These are phyloP conservation scores for Diaporthe destruens DNA, from an alignment of 2,329 filamentous ascomycete genomes.

Conservation along the genomic window DNA sequence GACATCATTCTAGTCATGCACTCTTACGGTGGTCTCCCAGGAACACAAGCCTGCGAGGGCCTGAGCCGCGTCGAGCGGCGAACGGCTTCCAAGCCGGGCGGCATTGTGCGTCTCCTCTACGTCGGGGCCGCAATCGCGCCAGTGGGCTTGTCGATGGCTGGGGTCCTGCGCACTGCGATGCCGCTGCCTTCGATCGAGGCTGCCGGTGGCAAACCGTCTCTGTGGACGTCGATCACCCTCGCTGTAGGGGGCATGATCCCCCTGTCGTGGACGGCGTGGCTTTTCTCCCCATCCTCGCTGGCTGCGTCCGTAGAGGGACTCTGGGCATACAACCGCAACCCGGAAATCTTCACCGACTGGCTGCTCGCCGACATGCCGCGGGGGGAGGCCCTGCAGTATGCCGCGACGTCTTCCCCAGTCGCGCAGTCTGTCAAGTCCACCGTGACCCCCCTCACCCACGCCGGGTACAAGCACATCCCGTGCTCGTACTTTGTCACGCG, in stretches of 20 bases:
- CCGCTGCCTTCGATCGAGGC: constrained; percentile 13
- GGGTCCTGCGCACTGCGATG: neutral
- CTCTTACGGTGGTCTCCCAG: neutral
- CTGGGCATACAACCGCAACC: constrained; percentile 2
- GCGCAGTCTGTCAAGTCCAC: constrained; percentile 19
- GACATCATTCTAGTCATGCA: neutral
- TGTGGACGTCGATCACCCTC: neutral
- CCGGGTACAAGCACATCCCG: neutral
- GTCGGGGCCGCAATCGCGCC: neutral
- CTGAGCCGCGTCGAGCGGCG: neutral
- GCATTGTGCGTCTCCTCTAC: neutral
- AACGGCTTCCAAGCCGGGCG: neutral
- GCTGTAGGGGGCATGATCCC: neutral
- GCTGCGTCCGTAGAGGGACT: constrained; percentile 9
- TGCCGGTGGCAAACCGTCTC: neutral
- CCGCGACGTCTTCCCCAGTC: neutral
- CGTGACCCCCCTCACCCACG: neutral
- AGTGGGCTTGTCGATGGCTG: neutral
- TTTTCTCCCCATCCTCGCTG: neutral
- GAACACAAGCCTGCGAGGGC: constrained; percentile 15
- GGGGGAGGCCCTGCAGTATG: neutral
- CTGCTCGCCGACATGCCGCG: neutral
- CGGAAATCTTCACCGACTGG: neutral
- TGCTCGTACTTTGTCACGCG: neutral
- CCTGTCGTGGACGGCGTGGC: neutral